These are phyloP conservation scores for Microcyclospora pomicola DNA, from an alignment of 2,329 filamentous ascomycete genomes.

Conservation along the genomic window DNA sequence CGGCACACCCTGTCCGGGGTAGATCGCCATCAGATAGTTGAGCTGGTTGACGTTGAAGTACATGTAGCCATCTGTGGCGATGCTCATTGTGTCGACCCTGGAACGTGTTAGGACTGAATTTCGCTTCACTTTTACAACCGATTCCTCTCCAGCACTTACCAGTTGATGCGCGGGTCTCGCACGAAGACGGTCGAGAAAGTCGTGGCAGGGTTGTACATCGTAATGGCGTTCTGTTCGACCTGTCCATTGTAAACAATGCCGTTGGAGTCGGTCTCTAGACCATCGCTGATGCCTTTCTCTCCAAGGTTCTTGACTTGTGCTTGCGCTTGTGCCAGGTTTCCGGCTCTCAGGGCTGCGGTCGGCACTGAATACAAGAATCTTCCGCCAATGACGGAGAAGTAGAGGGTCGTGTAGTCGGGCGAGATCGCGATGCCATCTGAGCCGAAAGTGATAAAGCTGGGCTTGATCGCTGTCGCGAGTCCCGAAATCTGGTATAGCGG, in stretches of 20 bases:
- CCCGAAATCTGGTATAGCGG: slow-evolving; percentile 25
- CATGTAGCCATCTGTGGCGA: slow-evolving; percentile 29
- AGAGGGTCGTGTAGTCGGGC: slow-evolving; percentile 31
- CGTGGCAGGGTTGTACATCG: slow-evolving; percentile 30
- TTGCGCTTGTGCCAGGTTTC: slow-evolving; percentile 28
- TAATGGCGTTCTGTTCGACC: slow-evolving; percentile 34
- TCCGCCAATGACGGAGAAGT: slow-evolving; percentile 29
- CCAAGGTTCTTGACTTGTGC: slow-evolving; percentile 28
- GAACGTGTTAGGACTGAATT: no score
- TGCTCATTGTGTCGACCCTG: slow-evolving; percentile 27
- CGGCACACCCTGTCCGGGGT: slow-evolving; percentile 22
- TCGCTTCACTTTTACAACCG: no score
- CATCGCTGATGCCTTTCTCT: slow-evolving; percentile 25
- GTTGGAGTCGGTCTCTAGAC: slow-evolving; percentile 32
- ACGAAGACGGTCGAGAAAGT: slow-evolving; percentile 28
- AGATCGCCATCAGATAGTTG: slow-evolving; percentile 22
- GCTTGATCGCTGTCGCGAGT: slow-evolving; percentile 14
- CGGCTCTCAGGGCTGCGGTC: slow-evolving; percentile 25
- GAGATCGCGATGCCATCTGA: slow-evolving; percentile 35
- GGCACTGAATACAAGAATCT: slow-evolving; percentile 30
- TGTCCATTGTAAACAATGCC: slow-evolving; percentile 34
- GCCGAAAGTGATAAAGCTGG: slow-evolving; percentile 28
- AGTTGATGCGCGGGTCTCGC: slow-evolving; percentile 33
- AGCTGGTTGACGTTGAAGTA: slow-evolving; percentile 42
- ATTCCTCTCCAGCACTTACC: slow-evolving; percentile 14